These are phyloP conservation scores for Linnemannia elongata DNA, from an alignment of 192 early-diverging fungal species.

Conservation along the genomic window DNA sequence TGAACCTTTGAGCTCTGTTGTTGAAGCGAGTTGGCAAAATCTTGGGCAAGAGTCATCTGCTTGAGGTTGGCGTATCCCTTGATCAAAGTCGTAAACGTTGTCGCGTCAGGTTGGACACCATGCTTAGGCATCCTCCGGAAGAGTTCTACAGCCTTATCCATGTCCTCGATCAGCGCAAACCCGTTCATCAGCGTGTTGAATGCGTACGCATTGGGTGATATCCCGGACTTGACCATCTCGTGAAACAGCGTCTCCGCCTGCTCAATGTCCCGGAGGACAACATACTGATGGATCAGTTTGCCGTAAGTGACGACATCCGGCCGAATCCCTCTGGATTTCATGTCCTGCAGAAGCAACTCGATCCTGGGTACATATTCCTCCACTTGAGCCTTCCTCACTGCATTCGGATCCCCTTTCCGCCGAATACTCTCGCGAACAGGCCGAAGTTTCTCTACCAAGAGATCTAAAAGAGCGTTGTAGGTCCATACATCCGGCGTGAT, in stretches of 20 bases:
- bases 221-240: slow-evolving; percentile 49
- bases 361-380: slow-evolving; percentile 35
- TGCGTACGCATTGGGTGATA: slow-evolving; percentile 28
- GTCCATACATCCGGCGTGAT: slow-evolving; percentile 49
- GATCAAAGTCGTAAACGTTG: slow-evolving; percentile 48
- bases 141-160: slow-evolving; percentile 54
- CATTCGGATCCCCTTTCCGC: slow-evolving; percentile 10
- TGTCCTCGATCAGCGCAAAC: slow-evolving; percentile 41
- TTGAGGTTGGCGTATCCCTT: slow-evolving; percentile 47
- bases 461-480: slow-evolving; percentile 38
- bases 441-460: slow-evolving; percentile 13
- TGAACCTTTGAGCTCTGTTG: slow-evolving; percentile 22
- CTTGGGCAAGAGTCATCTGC: slow-evolving; percentile 25
- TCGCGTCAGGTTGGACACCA: slow-evolving; percentile 41
- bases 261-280: slow-evolving; percentile 42
- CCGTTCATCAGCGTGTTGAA: slow-evolving; percentile 55
- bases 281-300: slow-evolving; percentile 51
- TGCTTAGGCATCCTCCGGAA: slow-evolving; percentile 55
- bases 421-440: neutral
- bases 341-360: slow-evolving; percentile 34
- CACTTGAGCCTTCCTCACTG: slow-evolving; percentile 16
- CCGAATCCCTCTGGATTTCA: slow-evolving; percentile 35
- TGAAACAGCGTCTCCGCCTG: slow-evolving; percentile 52
- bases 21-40: slow-evolving; percentile 45
- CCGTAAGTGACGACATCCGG: slow-evolving; percentile 42